phyloP scores from a whole-genome alignment of 2,329 filamentous ascomycete species.

The Sporothrix inflata region DNA sequence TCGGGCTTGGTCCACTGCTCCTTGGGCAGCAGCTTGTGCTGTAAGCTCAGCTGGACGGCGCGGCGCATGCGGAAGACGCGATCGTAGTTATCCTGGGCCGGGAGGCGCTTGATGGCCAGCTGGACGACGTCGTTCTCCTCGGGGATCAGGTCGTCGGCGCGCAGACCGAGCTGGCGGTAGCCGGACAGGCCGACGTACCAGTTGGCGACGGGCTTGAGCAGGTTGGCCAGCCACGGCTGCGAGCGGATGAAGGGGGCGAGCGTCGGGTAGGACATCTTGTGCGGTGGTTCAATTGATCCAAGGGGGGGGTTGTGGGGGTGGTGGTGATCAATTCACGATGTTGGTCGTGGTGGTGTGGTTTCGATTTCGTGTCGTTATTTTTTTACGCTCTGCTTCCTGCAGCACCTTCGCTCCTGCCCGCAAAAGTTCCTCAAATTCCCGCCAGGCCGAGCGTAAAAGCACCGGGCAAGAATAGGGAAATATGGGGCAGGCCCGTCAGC shows the following conservation, averaged over 20 bases:
- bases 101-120: constrained; percentile 85
- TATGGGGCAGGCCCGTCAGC: constrained; percentile 16
- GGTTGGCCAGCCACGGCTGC: constrained; percentile 81
- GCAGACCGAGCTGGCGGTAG: constrained; percentile 37
- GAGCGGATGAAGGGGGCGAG: constrained; percentile 64
- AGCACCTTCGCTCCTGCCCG: not conserved
- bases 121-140: constrained; percentile 90
- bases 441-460: constrained; percentile 32
- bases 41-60: constrained; percentile 76
- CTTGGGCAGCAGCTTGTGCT: constrained; percentile 67
- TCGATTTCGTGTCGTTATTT: constrained; percentile 24
- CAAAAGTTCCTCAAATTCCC: constrained; percentile 35
- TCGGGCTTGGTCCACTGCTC: constrained; percentile 62
- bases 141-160: constrained; percentile 90
- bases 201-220: constrained; percentile 78
- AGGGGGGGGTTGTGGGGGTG: not conserved
- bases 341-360: constrained; percentile 14
- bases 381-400: constrained; percentile 16
- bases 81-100: constrained; percentile 90
- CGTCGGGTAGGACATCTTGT: constrained; percentile 27
- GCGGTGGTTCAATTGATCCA: not conserved
- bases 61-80: constrained; percentile 96
- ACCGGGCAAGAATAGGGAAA: constrained; percentile 9
- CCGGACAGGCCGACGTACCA: constrained; percentile 87
- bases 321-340: constrained; percentile 13